Evolutionary conservation across 345 rosid genomes (phyloP), one percentile per base, ranked within the genome.

Genomic region (Hirschfeldia incana): DNA sequence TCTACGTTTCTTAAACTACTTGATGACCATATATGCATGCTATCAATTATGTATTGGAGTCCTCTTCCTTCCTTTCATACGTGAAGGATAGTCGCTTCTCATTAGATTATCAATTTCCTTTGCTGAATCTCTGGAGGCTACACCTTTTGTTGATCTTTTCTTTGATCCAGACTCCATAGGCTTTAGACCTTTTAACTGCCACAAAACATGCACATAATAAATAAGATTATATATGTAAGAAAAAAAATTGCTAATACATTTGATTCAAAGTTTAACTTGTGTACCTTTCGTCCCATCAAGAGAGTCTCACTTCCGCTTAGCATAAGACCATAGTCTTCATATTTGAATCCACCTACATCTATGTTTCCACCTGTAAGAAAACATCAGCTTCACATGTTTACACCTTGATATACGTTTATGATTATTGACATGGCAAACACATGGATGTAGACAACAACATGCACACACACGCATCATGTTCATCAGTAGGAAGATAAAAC

Each of bases 41-140:
- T 13, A 73, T 75, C 53, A 80, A 33, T 80, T 80, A 57, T 80
- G 83, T 44, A 80, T 75, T 26, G 83, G 83, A 65, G 69, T 75
- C 65, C 83, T 80, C 59, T 80, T 80, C 64, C 80, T 80, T 21
- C 80, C 80, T 71, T 58, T 80, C 80, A 80, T 64, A 42, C 80
- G 80, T 57, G 64, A 44, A 58, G 83, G 69, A 70, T 80, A 80
- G 32, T 80, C 83, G 4, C 70, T 29, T 32, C 68, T 70, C 83
- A 70, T 80, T 33, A 80, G 68, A 57, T 80, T 70, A 33, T 75
- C 80, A n/a, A 80, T 57, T 57, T 58, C 80, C 59, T 49, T 55
- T 70, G 21, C 57, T 37, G 70, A 53, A 12, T 80, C 67, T 64
- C 6, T 37, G 3, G 75, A 69, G 12, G 1, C n/a, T 67, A 46